Evolutionary conservation across 2,329 filamentous ascomycete genomes (phyloP), one percentile per base, ranked within the genome.

Genomic region (Talaromyces albobiverticillius): DNA sequence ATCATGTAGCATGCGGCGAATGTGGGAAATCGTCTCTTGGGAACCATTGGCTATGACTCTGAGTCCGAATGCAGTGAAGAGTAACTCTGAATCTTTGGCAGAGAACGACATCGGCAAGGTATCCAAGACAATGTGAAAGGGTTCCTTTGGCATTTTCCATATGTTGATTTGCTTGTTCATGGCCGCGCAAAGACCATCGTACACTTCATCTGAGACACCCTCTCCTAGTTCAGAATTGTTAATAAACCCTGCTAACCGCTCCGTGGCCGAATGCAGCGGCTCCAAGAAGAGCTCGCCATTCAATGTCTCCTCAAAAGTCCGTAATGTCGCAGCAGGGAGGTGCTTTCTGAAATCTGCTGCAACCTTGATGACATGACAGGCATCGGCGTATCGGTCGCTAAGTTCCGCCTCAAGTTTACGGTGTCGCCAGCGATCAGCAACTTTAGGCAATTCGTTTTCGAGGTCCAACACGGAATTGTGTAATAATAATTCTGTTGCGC

Each of bases 161-260:
- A 76, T 64, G 79, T 85, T 73, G 70, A 79, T 71, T 62, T 86
- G 71, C 80, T 84, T 80, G 23, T 89, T 87, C 9, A 96, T 79
- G 4, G 83, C 79, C 32, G 84, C 80, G 5, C 84, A 80, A n/a
- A 95, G 80, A 54, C 84, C 82, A 38, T 84, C 78, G 60, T 86
- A 90, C 48, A 92, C 86, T 48, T 95, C 90, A 51, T 96, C 89
- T 1, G 87, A 87, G 50, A 97, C 84, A 55, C 89, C 86, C 29
- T 87, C 83, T 68, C 83, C 85, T 62, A 96, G 89, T 23, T 86
- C 87, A 57, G 88, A 88, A 58, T 85, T 85, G 57, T 91, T 87
- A 46, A 89, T 91, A 60, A 97, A 87, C 55, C 79, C 79, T 63
- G 89, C 84, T 66, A 97, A 87, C 31, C 89, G 83, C 63, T 91